Evolutionary conservation across 202 grass and related monocot species (phyloP).

Genomic region (Cymbopogon flexuosus): DNA sequence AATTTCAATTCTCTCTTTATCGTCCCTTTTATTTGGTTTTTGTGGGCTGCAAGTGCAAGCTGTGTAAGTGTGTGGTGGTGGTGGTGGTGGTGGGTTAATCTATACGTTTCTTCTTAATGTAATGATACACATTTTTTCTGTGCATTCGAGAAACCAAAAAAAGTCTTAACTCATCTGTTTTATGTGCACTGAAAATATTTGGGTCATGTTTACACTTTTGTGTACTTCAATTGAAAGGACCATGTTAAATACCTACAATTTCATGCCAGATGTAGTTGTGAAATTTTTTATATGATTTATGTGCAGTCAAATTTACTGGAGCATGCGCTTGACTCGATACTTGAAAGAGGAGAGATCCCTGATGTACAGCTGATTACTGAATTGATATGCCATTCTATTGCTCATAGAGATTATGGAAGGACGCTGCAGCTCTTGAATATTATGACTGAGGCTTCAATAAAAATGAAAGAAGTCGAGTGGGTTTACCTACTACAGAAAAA

Average conservation of each 20-base stretch:
- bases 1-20: no score
- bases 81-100: no score
- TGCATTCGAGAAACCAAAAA: not conserved
- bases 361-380: constrained; percentile 54
- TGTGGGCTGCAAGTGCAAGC: no score
- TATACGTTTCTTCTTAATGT: not conserved
- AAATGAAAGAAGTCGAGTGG: constrained; percentile 63
- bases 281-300: constrained; percentile 29
- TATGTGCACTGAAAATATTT: not conserved
- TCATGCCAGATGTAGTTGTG: not conserved
- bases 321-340: constrained; percentile 75
- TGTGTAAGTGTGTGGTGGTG: no score
- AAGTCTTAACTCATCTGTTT: not conserved
- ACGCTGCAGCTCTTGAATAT: constrained; percentile 49
- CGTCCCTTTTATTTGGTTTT: no score
- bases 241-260: not conserved
- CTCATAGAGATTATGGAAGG: constrained; percentile 46
- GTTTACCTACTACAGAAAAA: constrained; percentile 48
- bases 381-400: constrained; percentile 67
- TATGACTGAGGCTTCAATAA: constrained; percentile 61
- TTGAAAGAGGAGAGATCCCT: constrained; percentile 68
- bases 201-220: not conserved
- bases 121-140: not conserved
- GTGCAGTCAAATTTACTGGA: constrained; percentile 69
- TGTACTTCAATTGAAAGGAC: constrained; percentile 4